Conservation (phyloP, 495 filamentous ascomycete genomes). For the Penicillium simplicissimum region DNA sequence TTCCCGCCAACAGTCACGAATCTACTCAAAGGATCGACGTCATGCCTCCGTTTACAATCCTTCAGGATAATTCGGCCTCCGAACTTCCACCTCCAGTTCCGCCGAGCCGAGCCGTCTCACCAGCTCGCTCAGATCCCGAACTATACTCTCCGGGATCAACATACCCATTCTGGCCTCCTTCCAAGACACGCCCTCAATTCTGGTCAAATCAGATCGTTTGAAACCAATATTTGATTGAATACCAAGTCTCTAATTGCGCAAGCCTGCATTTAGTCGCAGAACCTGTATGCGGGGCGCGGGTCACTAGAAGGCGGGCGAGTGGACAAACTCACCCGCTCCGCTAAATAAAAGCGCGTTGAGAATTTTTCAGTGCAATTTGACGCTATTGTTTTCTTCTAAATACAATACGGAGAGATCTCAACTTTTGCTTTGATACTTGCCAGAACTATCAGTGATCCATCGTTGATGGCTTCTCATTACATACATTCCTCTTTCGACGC, state of each 20-base stretch:
- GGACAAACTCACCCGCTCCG: background rate
- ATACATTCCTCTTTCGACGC: background rate
- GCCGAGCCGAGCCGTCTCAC: background rate
- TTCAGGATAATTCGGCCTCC: background rate
- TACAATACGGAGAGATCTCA: background rate
- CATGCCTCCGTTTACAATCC: background rate
- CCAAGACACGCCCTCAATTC: background rate
- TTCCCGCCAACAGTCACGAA: background rate
- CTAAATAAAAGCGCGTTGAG: background rate
- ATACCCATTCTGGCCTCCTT: background rate
- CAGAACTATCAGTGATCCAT: background rate
- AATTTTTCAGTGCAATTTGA: background rate
- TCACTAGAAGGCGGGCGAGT: background rate
- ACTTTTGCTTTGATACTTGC: background rate
- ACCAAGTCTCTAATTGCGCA: background rate
- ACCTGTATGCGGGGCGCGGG: background rate
- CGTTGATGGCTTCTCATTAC: background rate
- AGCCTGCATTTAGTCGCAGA: background rate
- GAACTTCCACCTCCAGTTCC: background rate
- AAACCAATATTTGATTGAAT: background rate
- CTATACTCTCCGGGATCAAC: slow-evolving; percentile 1
- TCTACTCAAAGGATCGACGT: background rate
- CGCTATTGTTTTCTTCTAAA: background rate
- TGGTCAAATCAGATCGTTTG: background rate
- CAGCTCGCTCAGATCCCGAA: background rate